These are phyloP conservation scores for Suillus luteus DNA, from an alignment of 768 basidiomycete species.

Conservation along the genomic window DNA sequence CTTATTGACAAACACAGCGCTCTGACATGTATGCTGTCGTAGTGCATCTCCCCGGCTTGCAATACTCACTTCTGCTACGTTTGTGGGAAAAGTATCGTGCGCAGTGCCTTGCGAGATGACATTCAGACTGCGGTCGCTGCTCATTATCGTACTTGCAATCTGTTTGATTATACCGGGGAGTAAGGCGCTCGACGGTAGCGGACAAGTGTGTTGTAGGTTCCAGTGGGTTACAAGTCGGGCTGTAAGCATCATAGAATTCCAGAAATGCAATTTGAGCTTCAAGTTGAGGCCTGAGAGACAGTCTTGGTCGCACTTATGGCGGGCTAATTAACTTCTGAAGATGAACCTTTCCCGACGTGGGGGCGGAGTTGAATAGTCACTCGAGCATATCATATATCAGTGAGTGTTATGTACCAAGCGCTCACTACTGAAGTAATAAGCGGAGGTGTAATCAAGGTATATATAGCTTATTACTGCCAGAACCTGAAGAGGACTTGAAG, in stretches of 20 bases:
- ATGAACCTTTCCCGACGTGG: too few species aligned
- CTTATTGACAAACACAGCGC: not conserved
- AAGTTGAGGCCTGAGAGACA: too few species aligned
- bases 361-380: not conserved
- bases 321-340: not conserved
- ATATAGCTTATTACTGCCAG: too few species aligned
- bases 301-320: not conserved
- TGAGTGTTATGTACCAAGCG: too few species aligned
- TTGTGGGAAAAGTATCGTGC: conserved; percentile 51
- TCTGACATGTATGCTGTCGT: conserved; percentile 4
- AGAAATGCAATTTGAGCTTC: not conserved
- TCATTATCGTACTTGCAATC: conserved; percentile 37
- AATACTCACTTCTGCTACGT: conserved; percentile 60
- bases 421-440: too few species aligned
- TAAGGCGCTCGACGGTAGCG: not conserved
- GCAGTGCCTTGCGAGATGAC: conserved; percentile 37
- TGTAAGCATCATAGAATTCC: not conserved
- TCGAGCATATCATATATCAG: too few species aligned
- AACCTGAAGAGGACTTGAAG: too few species aligned
- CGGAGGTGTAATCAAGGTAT: too few species aligned
- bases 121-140: conserved; percentile 29
- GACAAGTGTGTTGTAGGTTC: not conserved
- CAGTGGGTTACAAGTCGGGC: not conserved
- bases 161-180: conserved; percentile 37
- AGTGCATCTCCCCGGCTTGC: conserved; percentile 62